Base-by-base conservation (phyloP, 441 rosid species). In the Dalechampia spathulata region DNA sequence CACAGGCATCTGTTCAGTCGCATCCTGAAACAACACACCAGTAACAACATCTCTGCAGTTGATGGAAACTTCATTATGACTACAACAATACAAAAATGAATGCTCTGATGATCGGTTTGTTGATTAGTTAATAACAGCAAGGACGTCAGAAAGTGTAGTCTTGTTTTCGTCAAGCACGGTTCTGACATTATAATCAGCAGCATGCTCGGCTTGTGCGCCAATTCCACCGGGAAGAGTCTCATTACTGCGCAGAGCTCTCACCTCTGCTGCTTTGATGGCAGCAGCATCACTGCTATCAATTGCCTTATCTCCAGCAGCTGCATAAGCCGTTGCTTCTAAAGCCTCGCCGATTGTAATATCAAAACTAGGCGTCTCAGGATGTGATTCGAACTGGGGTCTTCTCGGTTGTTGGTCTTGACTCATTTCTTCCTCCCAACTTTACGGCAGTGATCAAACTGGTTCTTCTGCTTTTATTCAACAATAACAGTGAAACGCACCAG, bases 331-430 rank as follows among this genome's bases (percentile, higher is more conserved):
- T 5, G 71, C 75, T 68, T 84, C 86, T 51, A 84, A 65, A 21
- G 86, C 86, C 52, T 79, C 82, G 1, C 85, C 86, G 0, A 79
- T 68, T 9, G 86, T 77, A 16, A 74, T 60, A 17, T 64, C 63
- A 2, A 44, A 40, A 50, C 36, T 54, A 14, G 51, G 27, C 55
- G 27, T 60, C 0, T 70, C 64, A 0, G 73, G 69, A 23, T 61
- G 28, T 17, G n/a, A n/a, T n/a, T n/a, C n/a, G n/a, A n/a, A n/a
- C n/a, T n/a, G n/a, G n/a, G n/a, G n/a, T n/a, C n/a, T n/a, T n/a
- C n/a, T n/a, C n/a, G n/a, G n/a, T n/a, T n/a, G n/a, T n/a, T n/a
- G n/a, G n/a, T n/a, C n/a, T n/a, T n/a, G n/a, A n/a, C n/a, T n/a
- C n/a, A n/a, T n/a, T n/a, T n/a, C n/a, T n/a, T n/a, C n/a, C n/a